Evolutionary conservation across 768 basidiomycete species (phyloP).

Genomic region (Tubosaeta sp.): DNA sequence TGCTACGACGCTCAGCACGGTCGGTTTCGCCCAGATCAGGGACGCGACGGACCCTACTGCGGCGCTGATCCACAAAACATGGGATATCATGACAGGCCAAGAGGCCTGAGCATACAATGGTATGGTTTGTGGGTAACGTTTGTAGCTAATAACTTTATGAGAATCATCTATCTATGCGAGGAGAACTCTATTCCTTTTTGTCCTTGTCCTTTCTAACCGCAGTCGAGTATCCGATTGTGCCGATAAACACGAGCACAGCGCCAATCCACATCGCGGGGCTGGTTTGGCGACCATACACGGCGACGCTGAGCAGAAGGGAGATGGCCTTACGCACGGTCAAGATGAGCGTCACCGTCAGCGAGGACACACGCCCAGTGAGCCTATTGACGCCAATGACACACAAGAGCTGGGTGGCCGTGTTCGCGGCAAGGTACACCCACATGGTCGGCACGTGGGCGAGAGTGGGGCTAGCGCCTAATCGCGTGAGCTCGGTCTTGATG

Average conservation of each 20-base stretch:
- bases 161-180: constrained; percentile 3
- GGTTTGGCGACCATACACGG: constrained; percentile 40
- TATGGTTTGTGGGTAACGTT: not conserved
- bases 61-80: constrained; percentile 58
- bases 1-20: constrained; percentile 60
- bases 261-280: constrained; percentile 61
- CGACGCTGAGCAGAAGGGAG: constrained; percentile 69
- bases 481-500: constrained; percentile 32
- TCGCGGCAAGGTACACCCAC: constrained; percentile 61
- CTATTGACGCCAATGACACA: constrained; percentile 87
- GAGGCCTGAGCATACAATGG: constrained; percentile 29
- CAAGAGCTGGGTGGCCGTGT: constrained; percentile 78
- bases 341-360: constrained; percentile 74
- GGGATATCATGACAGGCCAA: constrained; percentile 68
- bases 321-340: constrained; percentile 79
- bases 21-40: constrained; percentile 66
- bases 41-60: constrained; percentile 53
- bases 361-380: constrained; percentile 70
- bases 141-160: constrained; percentile 16
- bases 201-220: constrained; percentile 15
- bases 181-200: constrained; percentile 29
- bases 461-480: constrained; percentile 11
- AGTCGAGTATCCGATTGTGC: constrained; percentile 64
- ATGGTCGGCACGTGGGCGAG: constrained; percentile 51
- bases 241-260: constrained; percentile 61